phyloP scores from a whole-genome alignment of 1,139 yeast species.

The Magnusiomyces fungicola region DNA sequence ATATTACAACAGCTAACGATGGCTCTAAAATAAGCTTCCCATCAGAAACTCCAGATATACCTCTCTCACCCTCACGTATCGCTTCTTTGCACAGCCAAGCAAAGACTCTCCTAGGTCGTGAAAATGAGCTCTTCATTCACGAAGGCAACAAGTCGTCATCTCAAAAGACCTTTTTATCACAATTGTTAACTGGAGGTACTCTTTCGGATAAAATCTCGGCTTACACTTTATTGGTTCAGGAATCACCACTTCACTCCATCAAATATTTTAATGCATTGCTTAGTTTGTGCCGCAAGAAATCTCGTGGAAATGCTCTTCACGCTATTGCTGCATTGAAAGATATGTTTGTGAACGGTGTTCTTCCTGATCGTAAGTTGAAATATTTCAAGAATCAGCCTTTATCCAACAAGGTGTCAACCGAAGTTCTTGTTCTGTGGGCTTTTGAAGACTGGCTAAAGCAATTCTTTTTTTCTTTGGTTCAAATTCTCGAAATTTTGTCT shows the following conservation, averaged over 20 bases:
- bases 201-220: conserved; percentile 94
- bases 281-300: conserved; percentile 79
- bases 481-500: conserved; percentile 61
- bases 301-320: conserved; percentile 88
- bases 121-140: conserved; percentile 62
- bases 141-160: conserved; percentile 78
- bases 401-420: conserved; percentile 33
- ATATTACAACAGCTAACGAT: conserved; percentile 39
- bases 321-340: conserved; percentile 87
- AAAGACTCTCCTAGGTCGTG: conserved; percentile 54
- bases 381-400: conserved; percentile 74
- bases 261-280: conserved; percentile 76
- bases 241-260: conserved; percentile 85
- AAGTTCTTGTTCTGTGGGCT: conserved; percentile 64
- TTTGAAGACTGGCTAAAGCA: conserved; percentile 86
- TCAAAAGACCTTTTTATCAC: conserved; percentile 82
- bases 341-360: conserved; percentile 61
- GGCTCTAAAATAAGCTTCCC: not conserved
- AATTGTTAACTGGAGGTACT: conserved; percentile 88
- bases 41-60: conserved; percentile 29
- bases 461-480: conserved; percentile 60
- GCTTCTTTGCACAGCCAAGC: conserved; percentile 63
- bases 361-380: conserved; percentile 70
- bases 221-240: conserved; percentile 82
- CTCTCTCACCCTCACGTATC: conserved; percentile 44